Evolutionary conservation across 2,329 filamentous ascomycete species (phyloP).

Genomic region (Clonostachys rhizophaga): DNA sequence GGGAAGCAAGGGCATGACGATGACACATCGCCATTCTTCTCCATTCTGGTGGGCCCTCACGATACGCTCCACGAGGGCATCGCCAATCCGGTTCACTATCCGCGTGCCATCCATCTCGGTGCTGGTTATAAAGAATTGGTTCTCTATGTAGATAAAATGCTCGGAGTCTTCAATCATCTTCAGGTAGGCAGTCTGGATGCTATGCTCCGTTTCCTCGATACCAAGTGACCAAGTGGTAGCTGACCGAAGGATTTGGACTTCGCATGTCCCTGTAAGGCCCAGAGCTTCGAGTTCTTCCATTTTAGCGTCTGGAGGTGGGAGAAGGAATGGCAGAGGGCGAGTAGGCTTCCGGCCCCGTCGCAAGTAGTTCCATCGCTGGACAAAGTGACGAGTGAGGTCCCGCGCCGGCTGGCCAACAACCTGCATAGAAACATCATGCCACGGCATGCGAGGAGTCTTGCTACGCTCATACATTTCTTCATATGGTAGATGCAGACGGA

Average conservation of each 20-base stretch:
- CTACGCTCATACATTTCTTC: slow-evolving; percentile 98
- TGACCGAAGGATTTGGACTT: slow-evolving; percentile 92
- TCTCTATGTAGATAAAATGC: slow-evolving; percentile 98
- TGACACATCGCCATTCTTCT: slow-evolving; percentile 85
- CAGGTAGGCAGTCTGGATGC: slow-evolving; percentile 92
- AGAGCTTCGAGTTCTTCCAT: slow-evolving; percentile 80
- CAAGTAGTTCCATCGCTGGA: slow-evolving; percentile 97
- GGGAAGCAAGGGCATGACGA: slow-evolving; percentile 94
- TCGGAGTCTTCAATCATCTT: slow-evolving; percentile 94
- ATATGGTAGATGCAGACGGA: slow-evolving; percentile 86
- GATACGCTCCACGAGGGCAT: slow-evolving; percentile 89
- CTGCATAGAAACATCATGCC: slow-evolving; percentile 98
- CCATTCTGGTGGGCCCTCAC: slow-evolving; percentile 77
- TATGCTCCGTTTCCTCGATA: slow-evolving; percentile 82
- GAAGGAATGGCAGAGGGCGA: slow-evolving; percentile 84
- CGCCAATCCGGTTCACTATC: slow-evolving; percentile 90
- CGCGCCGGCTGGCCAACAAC: slow-evolving; percentile 92
- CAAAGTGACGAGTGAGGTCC: slow-evolving; percentile 92
- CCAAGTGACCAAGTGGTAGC: slow-evolving; percentile 90
- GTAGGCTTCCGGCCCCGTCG: slow-evolving; percentile 90
- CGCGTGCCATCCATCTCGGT: slow-evolving; percentile 82
- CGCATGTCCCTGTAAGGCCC: slow-evolving; percentile 88
- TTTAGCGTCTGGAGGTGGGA: slow-evolving; percentile 90
- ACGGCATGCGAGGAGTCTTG: slow-evolving; percentile 89
- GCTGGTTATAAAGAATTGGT: slow-evolving; percentile 96